Percentiles rank a stretch among this genome's conserved stretches.
Conservation (phyloP, 805 yeast species). For the Cyberlindnera euphorbiae region DNA sequence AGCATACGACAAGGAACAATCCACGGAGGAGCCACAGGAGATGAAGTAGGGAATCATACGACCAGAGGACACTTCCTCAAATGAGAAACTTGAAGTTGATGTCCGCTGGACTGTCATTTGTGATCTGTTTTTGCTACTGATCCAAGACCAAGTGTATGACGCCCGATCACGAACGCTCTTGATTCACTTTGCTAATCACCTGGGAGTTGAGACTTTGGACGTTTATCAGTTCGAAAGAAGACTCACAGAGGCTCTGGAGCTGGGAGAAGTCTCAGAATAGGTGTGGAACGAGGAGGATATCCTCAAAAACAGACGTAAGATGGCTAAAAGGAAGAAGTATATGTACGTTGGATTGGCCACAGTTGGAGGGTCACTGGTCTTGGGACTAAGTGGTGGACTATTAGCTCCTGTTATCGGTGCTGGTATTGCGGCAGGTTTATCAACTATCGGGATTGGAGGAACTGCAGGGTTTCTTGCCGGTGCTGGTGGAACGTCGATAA, state of each 20-base stretch:
- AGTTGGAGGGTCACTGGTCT: slow-evolving; percentile 88
- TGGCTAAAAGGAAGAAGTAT: slow-evolving; percentile 58
- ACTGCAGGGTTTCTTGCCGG: slow-evolving; percentile 92
- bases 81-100: slow-evolving; percentile 54
- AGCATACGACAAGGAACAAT: slow-evolving; percentile 22
- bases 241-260: slow-evolving; percentile 83
- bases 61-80: slow-evolving; percentile 22
- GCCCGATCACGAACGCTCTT: slow-evolving; percentile 82
- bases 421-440: slow-evolving; percentile 93
- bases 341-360: slow-evolving; percentile 94
- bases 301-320: slow-evolving; percentile 66
- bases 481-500: slow-evolving; percentile 92
- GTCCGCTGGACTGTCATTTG: slow-evolving; percentile 92
- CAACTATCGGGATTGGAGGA: slow-evolving; percentile 94
- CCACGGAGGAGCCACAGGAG: slow-evolving; percentile 10
- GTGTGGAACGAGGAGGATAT: slow-evolving; percentile 69
- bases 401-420: slow-evolving; percentile 98
- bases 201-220: slow-evolving; percentile 62
- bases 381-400: slow-evolving; percentile 92
- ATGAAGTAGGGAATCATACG: slow-evolving; percentile 3
- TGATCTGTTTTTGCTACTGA: slow-evolving; percentile 74
- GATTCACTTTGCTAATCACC: slow-evolving; percentile 55
- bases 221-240: slow-evolving; percentile 86
- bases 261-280: slow-evolving; percentile 78
- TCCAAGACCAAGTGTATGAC: slow-evolving; percentile 85